A percentile compares a stretch with the other conserved stretches of the same genome.
These are phyloP conservation scores for Tuctoria greenei DNA, from an alignment of 176 grass and related monocot species.

Conservation along the genomic window DNA sequence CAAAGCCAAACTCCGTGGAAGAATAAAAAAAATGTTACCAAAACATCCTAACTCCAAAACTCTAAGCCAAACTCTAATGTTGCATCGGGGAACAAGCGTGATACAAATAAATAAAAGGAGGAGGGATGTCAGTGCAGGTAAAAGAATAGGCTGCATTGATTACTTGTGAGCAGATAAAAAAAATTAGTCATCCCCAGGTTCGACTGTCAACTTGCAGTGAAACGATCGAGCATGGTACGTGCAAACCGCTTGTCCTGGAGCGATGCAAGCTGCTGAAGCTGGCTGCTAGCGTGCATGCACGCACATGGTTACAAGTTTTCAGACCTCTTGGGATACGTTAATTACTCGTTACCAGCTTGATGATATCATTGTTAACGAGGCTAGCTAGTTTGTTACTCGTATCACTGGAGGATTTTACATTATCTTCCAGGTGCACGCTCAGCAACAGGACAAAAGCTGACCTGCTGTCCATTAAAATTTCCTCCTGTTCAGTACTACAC, in stretches of 20 bases:
- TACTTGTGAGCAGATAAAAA: not conserved
- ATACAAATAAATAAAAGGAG: not conserved
- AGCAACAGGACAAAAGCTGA: slow-evolving; percentile 9
- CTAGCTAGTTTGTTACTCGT: slow-evolving; percentile 3
- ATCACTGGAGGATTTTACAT: not conserved
- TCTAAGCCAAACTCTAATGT: too few relatives aligned
- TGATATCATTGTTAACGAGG: slow-evolving; percentile 32
- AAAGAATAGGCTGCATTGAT: slow-evolving; percentile 1
- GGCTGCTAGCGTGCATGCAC: not conserved
- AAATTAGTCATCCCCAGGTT: not conserved
- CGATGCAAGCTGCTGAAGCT: not conserved
- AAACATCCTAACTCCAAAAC: too few relatives aligned
- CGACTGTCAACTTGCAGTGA: slow-evolving; percentile 13
- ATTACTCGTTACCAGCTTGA: not conserved
- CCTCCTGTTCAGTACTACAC: not conserved
- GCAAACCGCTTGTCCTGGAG: slow-evolving; percentile 2
- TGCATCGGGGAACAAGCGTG: not conserved
- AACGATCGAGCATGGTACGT: slow-evolving; percentile 17
- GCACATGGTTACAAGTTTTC: slow-evolving; percentile 36
- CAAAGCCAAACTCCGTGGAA: too few relatives aligned
- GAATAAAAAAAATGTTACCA: too few relatives aligned
- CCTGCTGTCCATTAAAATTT: not conserved
- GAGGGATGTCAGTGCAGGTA: not conserved
- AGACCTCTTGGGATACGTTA: slow-evolving; percentile 22
- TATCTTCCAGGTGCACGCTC: slow-evolving; percentile 25